phyloP scores from a whole-genome alignment of 129 eudicot species.

The Rutidosis leptorrhynchoides region DNA sequence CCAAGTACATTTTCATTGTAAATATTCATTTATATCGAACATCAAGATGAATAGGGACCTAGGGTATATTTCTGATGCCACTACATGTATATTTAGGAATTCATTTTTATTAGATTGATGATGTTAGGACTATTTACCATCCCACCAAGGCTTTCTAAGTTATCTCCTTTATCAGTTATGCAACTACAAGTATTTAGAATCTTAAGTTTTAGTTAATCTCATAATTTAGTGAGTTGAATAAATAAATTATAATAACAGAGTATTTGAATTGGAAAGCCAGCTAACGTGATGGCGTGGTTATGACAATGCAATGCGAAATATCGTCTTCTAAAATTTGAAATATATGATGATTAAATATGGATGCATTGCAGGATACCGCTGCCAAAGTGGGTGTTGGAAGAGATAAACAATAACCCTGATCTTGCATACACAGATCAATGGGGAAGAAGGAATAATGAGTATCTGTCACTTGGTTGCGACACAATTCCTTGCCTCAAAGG shows the following conservation, averaged over 20 bases:
- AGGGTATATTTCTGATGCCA: neutral
- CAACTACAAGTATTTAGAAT: too few relatives aligned
- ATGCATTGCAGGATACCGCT: conserved; percentile 68
- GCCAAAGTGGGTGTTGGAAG: conserved; percentile 92
- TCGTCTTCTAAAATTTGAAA: neutral
- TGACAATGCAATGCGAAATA: neutral
- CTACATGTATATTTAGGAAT: neutral
- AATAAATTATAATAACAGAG: too few relatives aligned
- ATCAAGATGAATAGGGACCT: neutral
- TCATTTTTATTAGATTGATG: too few relatives aligned
- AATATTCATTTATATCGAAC: neutral
- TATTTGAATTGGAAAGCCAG: too few relatives aligned
- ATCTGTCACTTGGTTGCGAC: conserved; percentile 80
- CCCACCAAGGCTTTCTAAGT: too few relatives aligned
- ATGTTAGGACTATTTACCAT: too few relatives aligned
- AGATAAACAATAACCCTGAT: conserved; percentile 78
- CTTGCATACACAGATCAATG: conserved; percentile 94
- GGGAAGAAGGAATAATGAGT: conserved; percentile 92
- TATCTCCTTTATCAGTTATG: too few relatives aligned
- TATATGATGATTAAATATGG: neutral
- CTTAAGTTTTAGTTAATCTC: too few relatives aligned
- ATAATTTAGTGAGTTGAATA: too few relatives aligned
- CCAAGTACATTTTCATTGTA: neutral
- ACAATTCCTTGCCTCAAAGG: conserved; percentile 83
- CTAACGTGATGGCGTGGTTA: too few relatives aligned